Base-by-base conservation (phyloP, 208 protist genomes). In the Acanthamoeba castellanii region DNA sequence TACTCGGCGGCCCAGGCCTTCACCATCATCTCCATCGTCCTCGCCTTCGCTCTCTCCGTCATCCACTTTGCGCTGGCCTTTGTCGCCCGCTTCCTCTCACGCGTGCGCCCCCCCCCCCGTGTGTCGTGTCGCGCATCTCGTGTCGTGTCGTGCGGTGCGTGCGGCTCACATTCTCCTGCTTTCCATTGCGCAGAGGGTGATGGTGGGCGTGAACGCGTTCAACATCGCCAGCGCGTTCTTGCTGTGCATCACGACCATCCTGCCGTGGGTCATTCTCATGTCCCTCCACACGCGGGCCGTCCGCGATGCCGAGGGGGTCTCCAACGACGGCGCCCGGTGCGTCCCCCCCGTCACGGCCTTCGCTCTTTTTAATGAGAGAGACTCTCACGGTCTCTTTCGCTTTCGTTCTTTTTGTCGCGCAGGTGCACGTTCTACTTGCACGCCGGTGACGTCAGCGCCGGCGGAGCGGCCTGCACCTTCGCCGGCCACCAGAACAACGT, bases 21-120 rank as follows among this genome's bases (percentile, higher is more conserved):
- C 76, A 84, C 76, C 37, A 84, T 84, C 76, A 84, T 84, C 45
- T 47, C 76, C 25, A 84, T 84, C 76, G 76, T 84, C 22, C 76
- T 84, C 42, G 34, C 76, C 4, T 84, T 13, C n/a, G 34, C 7
- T 37, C 76, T 84, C 20, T 84, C 76, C 76, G 27, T 84, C 5
- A 14, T 55, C 76, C 76, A 84, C 25, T 84, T 57, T 55, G 76
- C 37, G 47, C 45, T 84, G 22, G 76, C 76, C 76, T 57, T 84
- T 25, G 30, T 47, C 47, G 76, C 76, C 45, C 76, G 76, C 42
- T 84, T 57, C 76, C 76, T 84, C 45, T 57, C 76, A 4, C 76
- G 76, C 42, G 76, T 84, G 30, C 76, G 37, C 42, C 42, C n/a
- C 3, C 32, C 68, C n/a, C 11, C 59, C 20, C 4, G 3, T 27